Conservation (phyloP, 345 rosid species). For the Melaleuca quinquenervia region DNA sequence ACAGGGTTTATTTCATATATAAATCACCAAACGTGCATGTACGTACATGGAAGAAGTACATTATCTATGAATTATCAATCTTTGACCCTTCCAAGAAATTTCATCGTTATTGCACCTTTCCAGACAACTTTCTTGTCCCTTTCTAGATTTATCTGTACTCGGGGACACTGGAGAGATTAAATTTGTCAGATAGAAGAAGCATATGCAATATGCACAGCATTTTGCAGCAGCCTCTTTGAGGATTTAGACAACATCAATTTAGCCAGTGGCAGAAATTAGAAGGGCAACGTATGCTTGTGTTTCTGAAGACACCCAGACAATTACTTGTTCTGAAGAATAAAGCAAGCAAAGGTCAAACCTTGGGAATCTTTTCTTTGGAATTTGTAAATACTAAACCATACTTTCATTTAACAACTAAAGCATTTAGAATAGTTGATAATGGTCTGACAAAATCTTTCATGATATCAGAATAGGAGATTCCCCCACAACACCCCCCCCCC, state of each 20-base stretch:
- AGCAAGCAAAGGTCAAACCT: background rate
- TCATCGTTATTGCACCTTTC: background rate
- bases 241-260: background rate
- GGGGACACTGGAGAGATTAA: background rate
- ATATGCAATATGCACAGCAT: background rate
- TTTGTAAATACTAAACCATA: no score
- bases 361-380: background rate
- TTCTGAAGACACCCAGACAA: background rate
- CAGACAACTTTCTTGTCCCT: background rate
- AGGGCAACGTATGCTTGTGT: background rate
- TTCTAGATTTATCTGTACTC: background rate
- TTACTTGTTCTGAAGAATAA: background rate
- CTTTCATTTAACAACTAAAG: no score
- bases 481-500: no score
- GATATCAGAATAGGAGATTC: no score
- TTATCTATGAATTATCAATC: background rate
- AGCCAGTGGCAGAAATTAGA: background rate
- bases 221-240: background rate
- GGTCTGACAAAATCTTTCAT: no score
- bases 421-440: no score
- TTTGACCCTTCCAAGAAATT: background rate
- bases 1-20: background rate
- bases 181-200: background rate
- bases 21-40: background rate
- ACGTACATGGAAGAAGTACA: background rate